phyloP scores from a whole-genome alignment of 2,329 filamentous ascomycete genomes.

The Epichloe coenophiala region DNA sequence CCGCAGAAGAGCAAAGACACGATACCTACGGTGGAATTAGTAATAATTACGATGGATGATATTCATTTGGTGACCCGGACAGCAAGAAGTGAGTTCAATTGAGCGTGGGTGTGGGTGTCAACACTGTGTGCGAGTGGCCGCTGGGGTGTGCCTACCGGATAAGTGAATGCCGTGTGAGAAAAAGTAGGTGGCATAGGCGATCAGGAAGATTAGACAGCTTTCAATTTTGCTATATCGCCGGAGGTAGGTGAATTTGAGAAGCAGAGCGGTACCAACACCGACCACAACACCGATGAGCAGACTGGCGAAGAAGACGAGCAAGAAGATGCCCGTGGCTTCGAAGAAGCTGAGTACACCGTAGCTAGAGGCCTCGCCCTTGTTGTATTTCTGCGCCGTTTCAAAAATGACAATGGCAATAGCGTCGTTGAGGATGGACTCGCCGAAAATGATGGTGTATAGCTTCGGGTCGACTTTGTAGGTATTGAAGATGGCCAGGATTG shows the following conservation, averaged over 20 bases:
- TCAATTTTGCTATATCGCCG: constrained; percentile 91
- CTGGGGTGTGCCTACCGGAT: constrained; percentile 54
- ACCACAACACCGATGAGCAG: constrained; percentile 78
- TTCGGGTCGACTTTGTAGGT: constrained; percentile 98
- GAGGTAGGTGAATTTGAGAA: constrained; percentile 90
- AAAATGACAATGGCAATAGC: constrained; percentile 97
- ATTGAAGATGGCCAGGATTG: constrained; percentile 97
- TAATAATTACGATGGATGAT: no score
- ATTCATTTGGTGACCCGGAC: no score
- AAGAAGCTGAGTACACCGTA: constrained; percentile 73
- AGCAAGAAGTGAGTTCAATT: neutral
- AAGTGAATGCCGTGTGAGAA: constrained; percentile 92
- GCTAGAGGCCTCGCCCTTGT: constrained; percentile 55
- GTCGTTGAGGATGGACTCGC: constrained; percentile 95
- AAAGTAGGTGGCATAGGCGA: constrained; percentile 94
- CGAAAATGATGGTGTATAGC: constrained; percentile 96
- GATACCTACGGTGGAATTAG: constrained; percentile 49
- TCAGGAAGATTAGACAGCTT: constrained; percentile 84
- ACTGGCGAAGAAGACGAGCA: constrained; percentile 91
- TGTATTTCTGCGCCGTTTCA: constrained; percentile 91
- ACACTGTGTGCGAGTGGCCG: neutral
- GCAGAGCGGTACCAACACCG: constrained; percentile 73
- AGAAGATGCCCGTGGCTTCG: constrained; percentile 85
- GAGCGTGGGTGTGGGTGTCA: neutral
- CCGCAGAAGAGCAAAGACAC: constrained; percentile 95